These are phyloP conservation scores for Senecio squalidus DNA, from an alignment of 140 eudicot species.

Conservation along the genomic window DNA sequence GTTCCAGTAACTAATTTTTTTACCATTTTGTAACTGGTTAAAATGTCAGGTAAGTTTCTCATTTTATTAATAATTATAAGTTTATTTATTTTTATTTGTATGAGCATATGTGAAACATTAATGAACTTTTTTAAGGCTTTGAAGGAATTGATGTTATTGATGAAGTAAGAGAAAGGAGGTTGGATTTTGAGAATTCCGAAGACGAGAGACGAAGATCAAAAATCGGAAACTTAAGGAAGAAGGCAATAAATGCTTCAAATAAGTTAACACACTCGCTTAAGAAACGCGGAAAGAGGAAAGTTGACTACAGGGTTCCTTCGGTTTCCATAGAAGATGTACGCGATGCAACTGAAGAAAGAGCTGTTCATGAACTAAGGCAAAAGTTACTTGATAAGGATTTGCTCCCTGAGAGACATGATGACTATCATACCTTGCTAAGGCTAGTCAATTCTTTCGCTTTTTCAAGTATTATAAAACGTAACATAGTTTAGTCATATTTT, in stretches of 20 bases:
- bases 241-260: constrained; percentile 81
- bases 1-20: constrained; percentile 14
- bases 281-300: constrained; percentile 86
- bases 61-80: not conserved
- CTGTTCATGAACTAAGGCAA: constrained; percentile 71
- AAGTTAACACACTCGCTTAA: constrained; percentile 78
- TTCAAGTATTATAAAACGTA: not conserved
- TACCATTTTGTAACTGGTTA: constrained; percentile 28
- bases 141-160: constrained; percentile 55
- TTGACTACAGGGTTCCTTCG: constrained; percentile 78
- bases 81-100: not conserved
- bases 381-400: constrained; percentile 64
- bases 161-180: constrained; percentile 61
- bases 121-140: constrained; percentile 22
- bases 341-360: constrained; percentile 75
- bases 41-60: constrained; percentile 63
- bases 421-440: constrained; percentile 87
- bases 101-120: constrained; percentile 2
- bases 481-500: not conserved
- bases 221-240: constrained; percentile 61
- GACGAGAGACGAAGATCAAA: constrained; percentile 73
- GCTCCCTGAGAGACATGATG: constrained; percentile 79
- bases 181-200: constrained; percentile 68
- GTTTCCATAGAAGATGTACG: constrained; percentile 83
- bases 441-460: constrained; percentile 20